A percentile compares a stretch with the other conserved stretches of the same genome.
Conservation (phyloP, 2,329 filamentous ascomycete species). For the Fonsecaea erecta region DNA sequence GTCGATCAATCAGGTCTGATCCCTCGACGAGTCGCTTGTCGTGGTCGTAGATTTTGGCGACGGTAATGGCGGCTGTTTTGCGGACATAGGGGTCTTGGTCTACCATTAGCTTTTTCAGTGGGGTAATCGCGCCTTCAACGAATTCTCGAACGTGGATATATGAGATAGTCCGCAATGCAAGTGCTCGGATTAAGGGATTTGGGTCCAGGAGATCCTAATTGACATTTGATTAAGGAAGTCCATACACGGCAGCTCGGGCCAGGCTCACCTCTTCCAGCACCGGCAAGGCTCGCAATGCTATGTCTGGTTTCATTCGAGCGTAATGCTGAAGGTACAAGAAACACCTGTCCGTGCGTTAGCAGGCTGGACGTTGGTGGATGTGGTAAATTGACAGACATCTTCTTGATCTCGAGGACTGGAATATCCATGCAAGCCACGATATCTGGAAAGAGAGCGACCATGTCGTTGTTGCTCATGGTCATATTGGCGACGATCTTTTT, state of each 20-base stretch:
- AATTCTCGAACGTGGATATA: constrained; percentile 97
- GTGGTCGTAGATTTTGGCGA: constrained; percentile 97
- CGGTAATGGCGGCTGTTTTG: constrained; percentile 94
- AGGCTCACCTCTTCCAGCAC: constrained; percentile 74
- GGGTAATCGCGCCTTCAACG: constrained; percentile 83
- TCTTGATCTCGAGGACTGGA: constrained; percentile 95
- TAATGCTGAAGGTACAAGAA: constrained; percentile 98
- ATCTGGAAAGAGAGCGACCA: constrained; percentile 95
- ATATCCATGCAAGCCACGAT: constrained; percentile 96
- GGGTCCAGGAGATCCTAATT: constrained; percentile 85
- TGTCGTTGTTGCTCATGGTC: constrained; percentile 99
- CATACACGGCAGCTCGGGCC: not conserved
- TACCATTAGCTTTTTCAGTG: constrained; percentile 80
- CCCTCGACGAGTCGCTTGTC: constrained; percentile 86
- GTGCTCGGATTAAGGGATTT: constrained; percentile 88
- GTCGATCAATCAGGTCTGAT: constrained; percentile 87
- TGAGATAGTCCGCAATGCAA: constrained; percentile 92
- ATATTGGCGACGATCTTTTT: constrained; percentile 99
- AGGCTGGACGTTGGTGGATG: not conserved
- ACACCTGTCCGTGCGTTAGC: constrained; percentile 66
- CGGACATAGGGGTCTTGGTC: constrained; percentile 94
- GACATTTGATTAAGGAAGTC: not conserved
- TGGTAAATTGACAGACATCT: constrained; percentile 70
- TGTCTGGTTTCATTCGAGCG: constrained; percentile 88
- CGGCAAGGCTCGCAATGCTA: constrained; percentile 89